These are phyloP conservation scores for Zasmidium citrigriseum DNA, from an alignment of 2,329 filamentous ascomycete species.

Conservation along the genomic window DNA sequence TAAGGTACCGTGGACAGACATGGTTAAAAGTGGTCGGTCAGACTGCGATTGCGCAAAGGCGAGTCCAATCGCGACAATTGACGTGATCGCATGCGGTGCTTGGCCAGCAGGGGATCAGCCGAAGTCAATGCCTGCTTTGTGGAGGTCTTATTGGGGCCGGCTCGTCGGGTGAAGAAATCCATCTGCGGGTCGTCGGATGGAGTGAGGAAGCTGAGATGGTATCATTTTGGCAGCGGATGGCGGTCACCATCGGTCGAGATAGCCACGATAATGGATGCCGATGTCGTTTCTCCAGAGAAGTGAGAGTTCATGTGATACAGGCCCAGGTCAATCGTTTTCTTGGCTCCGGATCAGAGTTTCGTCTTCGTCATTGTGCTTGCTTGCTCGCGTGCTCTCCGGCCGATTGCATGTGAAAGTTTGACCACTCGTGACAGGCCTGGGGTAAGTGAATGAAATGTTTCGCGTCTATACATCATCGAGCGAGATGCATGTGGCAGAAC, in stretches of 20 bases:
- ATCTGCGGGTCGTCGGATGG: background rate
- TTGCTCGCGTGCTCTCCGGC: background rate
- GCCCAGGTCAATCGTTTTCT: no score
- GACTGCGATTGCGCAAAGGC: background rate
- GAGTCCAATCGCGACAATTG: conserved; percentile 10
- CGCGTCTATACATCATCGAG: no score
- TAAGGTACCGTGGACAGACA: conserved; percentile 4
- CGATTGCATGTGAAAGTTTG: background rate
- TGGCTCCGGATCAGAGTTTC: no score
- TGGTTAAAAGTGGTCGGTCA: conserved; percentile 1
- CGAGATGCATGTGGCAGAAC: no score
- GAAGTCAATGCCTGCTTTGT: no score
- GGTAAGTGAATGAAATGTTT: no score
- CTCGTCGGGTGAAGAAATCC: background rate
- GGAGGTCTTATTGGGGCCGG: background rate
- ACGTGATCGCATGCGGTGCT: conserved; percentile 5
- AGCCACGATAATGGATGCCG: background rate
- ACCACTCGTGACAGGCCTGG: no score
- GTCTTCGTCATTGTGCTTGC: background rate
- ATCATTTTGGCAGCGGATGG: background rate
- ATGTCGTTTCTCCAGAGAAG: background rate
- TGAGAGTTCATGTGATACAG: no score
- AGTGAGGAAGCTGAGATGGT: background rate
- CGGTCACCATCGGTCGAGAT: background rate
- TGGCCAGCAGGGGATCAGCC: background rate